Evolutionary conservation across 768 basidiomycete genomes (phyloP).

Genomic region (Lyophyllum semitale): DNA sequence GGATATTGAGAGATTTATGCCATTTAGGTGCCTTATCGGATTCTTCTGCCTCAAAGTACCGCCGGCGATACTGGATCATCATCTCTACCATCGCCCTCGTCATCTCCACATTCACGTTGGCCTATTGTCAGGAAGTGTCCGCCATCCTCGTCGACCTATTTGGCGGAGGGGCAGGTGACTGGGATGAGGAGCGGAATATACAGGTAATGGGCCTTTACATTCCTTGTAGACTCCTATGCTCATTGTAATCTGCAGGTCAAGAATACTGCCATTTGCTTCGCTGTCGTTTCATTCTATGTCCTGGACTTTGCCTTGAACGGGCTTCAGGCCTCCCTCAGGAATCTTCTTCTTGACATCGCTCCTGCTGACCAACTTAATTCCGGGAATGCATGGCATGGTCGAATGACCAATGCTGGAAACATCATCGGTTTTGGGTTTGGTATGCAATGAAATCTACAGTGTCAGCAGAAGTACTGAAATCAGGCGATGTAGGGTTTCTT

Average conservation of each 20-base stretch:
- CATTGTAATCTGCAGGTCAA: constrained; percentile 45
- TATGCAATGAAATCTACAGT: constrained; percentile 29
- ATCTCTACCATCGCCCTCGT: constrained; percentile 83
- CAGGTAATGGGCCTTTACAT: constrained; percentile 43
- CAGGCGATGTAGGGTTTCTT: constrained; percentile 63
- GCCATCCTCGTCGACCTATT: constrained; percentile 75
- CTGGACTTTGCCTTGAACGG: constrained; percentile 98
- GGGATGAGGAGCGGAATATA: constrained; percentile 75
- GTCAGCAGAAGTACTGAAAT: neutral
- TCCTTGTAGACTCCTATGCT: neutral
- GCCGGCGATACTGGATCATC: constrained; percentile 92
- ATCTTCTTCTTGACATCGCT: constrained; percentile 89
- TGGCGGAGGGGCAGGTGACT: constrained; percentile 77
- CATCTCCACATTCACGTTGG: constrained; percentile 75
- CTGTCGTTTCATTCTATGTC: constrained; percentile 88
- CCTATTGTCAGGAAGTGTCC: constrained; percentile 79
- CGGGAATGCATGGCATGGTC: constrained; percentile 98
- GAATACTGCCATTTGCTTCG: constrained; percentile 78
- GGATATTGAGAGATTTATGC: constrained; percentile 30
- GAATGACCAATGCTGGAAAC: constrained; percentile 97
- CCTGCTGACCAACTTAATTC: constrained; percentile 87
- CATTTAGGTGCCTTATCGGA: constrained; percentile 89
- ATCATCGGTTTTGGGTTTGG: constrained; percentile 94
- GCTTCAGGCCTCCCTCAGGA: constrained; percentile 87
- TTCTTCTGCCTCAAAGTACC: constrained; percentile 86